Base-by-base conservation (phyloP, 805 yeast genomes). In the Kuraishia molischiana region DNA sequence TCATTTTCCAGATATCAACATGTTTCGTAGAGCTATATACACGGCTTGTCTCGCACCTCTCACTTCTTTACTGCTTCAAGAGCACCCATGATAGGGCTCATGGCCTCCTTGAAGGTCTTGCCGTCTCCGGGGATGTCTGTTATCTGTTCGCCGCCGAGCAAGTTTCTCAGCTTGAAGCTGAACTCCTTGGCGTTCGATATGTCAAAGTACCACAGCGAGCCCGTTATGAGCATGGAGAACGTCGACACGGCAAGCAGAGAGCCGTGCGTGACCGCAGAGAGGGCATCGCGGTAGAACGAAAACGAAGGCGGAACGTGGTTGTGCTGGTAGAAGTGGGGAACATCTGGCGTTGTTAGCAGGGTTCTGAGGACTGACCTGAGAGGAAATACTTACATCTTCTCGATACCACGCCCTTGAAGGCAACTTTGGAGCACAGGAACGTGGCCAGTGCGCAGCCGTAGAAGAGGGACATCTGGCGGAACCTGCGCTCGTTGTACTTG, bases 271-370 rank as follows among this genome's bases (percentile, higher is more conserved):
- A 89, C 85, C 0, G 96, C 96, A 30, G 78, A 76, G 24, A 85
- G 74, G 2, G 95, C 95, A 54, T 87, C 95, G 38, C 76, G 73
- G 43, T 84, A 77, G 53, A 84, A 78, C 22, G 83, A 79, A 51
- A 79, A 82, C n/a, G 77, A 67, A 4, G 95, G 95, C 2, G 94
- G 94, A 40, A 75, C 71, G 50, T 86, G 90, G 58, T 87, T 87
- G 10, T 89, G 85, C 49, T 85, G 87, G 58, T 84, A 89, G 49
- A 78, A 66, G 32, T 69, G 70, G 5, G 96, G 96, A 4, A 76
- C 58, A 48, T 76, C 72, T 62, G 37, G 8, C 8, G 14, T 35
- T 22, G 26, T 37, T n/a, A n/a, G 24, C 28, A 10, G n/a, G 38
- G 18, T 26, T 14, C 8, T 4, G 13, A 28, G 29, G 17, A 14